Conservation (phyloP, 805 yeast species). For the Kodamaea sagamina region DNA sequence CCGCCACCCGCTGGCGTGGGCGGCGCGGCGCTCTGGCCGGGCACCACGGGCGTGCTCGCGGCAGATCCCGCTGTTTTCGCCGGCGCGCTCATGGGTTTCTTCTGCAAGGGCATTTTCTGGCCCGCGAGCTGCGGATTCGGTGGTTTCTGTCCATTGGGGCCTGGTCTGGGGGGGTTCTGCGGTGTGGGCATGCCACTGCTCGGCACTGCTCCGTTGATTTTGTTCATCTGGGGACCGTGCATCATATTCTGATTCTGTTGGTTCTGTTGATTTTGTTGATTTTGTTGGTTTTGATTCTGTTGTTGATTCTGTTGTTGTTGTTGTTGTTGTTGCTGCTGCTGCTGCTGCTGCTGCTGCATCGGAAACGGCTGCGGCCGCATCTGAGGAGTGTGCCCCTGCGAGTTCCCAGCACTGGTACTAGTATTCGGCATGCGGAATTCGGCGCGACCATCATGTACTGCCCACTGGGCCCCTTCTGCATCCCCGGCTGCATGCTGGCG, state of each 20-base stretch:
- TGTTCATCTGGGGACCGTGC: constrained; percentile 9
- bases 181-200: constrained; percentile 21
- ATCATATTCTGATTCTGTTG: constrained; percentile 4
- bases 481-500: constrained; percentile 21
- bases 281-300: constrained; percentile 4
- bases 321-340: constrained; percentile 4
- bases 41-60: background rate
- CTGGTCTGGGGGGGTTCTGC: constrained; percentile 5
- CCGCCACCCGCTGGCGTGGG: background rate
- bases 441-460: constrained; percentile 22
- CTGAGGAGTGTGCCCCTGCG: constrained; percentile 35
- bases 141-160: constrained; percentile 1
- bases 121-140: constrained; percentile 2
- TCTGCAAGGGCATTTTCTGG: constrained; percentile 8
- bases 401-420: constrained; percentile 17
- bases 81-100: constrained; percentile 10
- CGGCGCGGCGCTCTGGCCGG: background rate
- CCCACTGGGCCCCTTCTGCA: constrained; percentile 12
- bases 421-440: constrained; percentile 26
- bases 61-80: constrained; percentile 1
- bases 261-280: constrained; percentile 7
- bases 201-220: constrained; percentile 17
- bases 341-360: constrained; percentile 8
- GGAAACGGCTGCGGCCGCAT: constrained; percentile 25
- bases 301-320: constrained; percentile 5